Base-by-base conservation (phyloP, 495 filamentous ascomycete species). In the Pyrenopolyporus hunteri region DNA sequence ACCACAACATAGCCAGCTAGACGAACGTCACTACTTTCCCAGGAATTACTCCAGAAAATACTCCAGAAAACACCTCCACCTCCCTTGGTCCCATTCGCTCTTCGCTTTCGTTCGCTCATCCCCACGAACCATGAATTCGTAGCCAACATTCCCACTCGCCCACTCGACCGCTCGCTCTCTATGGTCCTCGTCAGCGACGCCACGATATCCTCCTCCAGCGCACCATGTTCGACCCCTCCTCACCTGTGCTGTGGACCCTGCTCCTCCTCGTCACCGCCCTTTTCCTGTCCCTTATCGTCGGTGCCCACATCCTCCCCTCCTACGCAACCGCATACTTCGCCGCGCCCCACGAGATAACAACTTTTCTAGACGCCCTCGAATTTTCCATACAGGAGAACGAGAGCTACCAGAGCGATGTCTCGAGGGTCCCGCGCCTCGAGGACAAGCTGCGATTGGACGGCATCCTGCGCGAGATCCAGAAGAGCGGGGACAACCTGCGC, bases 401-500 rank as follows among this genome's bases (percentile, higher is more conserved):
- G 71, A 80, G 64, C 68, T 86, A 80, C 70, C 80, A 76, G 73
- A 78, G 71, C 68, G 83, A 78, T 70, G 76, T 78, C 61, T 70
- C 68, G 44, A 78, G 78, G 59, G 73, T 83, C 6, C 70, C 67
- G 73, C 70, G 76, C 33, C 69, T 87, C 61, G 73, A 82, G 66
- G 76, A 83, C 59, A 77, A 83, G 64, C 25, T 82, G 22, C 68
- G 83, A 63, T 73, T 87, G 69, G 59, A 67, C 56, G 53, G 80
- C 43, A 63, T 83, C 26, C 67, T 83, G 45, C 73, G 79, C 72
- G 64, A 83, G 72, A 78, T 89, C 66, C 69, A 87, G 74, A 74
- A 82, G 77, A 69, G 79, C 50, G 69, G 84, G 61, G 85, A 73
- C 70, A 82, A 74, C 55, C 62, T 73, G 67, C 74, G 82, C 33